Evolutionary conservation across 345 rosid genomes (phyloP), one percentile per base, ranked within the genome.

Genomic region (Euclidium syriacum): DNA sequence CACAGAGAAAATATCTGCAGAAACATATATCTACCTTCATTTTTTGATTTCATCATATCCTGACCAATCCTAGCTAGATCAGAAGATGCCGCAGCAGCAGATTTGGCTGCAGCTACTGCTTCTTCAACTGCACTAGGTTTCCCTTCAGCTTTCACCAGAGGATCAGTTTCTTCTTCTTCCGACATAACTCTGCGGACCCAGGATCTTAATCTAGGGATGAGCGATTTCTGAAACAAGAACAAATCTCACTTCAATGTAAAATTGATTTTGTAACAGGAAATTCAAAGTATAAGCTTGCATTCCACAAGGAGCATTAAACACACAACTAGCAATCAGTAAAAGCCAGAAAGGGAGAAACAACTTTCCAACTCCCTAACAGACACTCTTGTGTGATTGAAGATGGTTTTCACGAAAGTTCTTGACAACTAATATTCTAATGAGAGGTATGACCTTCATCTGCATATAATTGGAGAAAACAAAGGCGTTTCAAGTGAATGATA

Each of bases 61-160:
- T 84, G 97, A 82, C 87, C 87, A 35, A 85, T 80, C 74, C 84
- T 90, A 50, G 97, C 95, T 62, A 87, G 89, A 71, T 90, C 97
- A 56, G 90, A 76, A 46, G 97, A 95, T 1, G 97, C 95, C 1
- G 83, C 87, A 6, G 97, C 88, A 9, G 97, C 97, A 60, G 96
- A 69, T 80, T 87, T 94, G 39, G 96, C 92, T 44, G 96, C 99
- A 14, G 90, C 89, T 7, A 90, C 95, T 44, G 97, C 91, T 67
- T 87, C 97, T 71, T 94, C 99, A 42, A 81, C 87, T 72, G 83
- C 64, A 77, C 81, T 90, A 56, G 96, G 90, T 68, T 83, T 85
- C 62, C 58, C 65, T 29, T 74, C 71, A 50, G 59, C 48, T 77
- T 78, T 80, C 63, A 70, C 76, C 25, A 43, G 69, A 56, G 38